Evolutionary conservation across 2,329 filamentous ascomycete genomes (phyloP).

Genomic region (Paracoccidioides lutzii): DNA sequence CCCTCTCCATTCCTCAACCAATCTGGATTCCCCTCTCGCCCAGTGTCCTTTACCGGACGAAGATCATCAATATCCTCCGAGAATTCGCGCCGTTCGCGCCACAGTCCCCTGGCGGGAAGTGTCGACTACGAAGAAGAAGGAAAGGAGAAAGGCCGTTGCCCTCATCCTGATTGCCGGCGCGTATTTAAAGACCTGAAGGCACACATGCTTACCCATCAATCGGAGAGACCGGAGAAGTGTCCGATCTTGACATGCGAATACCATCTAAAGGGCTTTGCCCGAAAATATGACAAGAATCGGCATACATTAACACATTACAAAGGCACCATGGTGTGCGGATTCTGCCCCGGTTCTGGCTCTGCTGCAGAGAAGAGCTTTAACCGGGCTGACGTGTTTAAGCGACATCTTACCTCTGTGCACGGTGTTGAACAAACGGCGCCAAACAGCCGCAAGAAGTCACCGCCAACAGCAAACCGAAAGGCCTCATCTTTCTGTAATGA

Average conservation of each 20-base stretch:
- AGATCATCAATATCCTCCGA: conserved; percentile 59
- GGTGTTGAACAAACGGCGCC: conserved; percentile 86
- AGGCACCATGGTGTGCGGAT: conserved; percentile 92
- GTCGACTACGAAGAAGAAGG: conserved; percentile 50
- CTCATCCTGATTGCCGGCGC: conserved; percentile 70
- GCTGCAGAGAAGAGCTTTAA: conserved; percentile 92
- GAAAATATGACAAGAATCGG: conserved; percentile 93
- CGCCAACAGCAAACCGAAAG: conserved; percentile 44
- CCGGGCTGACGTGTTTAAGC: conserved; percentile 89
- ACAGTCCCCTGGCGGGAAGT: conserved; percentile 47
- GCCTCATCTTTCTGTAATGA: conserved; percentile 59
- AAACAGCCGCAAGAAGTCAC: conserved; percentile 70
- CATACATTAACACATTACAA: conserved; percentile 95
- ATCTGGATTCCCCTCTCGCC: conserved; percentile 43
- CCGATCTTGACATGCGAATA: conserved; percentile 87
- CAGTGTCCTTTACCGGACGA: conserved; percentile 36
- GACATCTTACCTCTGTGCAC: conserved; percentile 80
- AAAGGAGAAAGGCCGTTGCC: conserved; percentile 57
- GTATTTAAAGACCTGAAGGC: conserved; percentile 85
- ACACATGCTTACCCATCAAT: conserved; percentile 88
- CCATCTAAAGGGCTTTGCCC: conserved; percentile 79
- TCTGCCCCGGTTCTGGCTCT: conserved; percentile 80
- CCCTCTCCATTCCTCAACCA: conserved; percentile 54
- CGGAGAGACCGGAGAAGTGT: conserved; percentile 84
- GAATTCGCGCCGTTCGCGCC: conserved; percentile 50